A percentile compares a stretch with the other conserved stretches of the same genome.
These are phyloP conservation scores for Flagelloscypha sp. DNA, from an alignment of 768 basidiomycete species.

Conservation along the genomic window DNA sequence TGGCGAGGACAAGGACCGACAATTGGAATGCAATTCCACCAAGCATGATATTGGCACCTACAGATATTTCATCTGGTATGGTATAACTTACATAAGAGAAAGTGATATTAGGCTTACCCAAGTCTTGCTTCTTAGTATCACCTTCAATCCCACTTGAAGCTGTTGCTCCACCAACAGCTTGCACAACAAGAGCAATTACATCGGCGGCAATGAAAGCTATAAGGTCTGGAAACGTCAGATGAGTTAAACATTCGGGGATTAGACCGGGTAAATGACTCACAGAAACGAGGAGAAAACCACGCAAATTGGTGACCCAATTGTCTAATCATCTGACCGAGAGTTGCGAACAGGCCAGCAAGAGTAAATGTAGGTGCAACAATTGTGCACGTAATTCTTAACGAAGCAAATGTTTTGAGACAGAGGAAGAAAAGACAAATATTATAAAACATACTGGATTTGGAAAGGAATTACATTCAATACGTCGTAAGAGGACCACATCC, in stretches of 20 bases:
- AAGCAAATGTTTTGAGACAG: neutral
- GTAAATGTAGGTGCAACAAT: constrained; percentile 38
- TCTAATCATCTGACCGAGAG: constrained; percentile 30
- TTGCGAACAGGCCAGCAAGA: constrained; percentile 37
- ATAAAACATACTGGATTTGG: constrained; percentile 27
- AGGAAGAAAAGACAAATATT: neutral
- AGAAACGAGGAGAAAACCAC: constrained; percentile 22
- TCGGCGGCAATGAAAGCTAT: constrained; percentile 27
- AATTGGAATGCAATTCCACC: constrained; percentile 36
- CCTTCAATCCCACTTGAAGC: constrained; percentile 20
- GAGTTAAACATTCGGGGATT: constrained; percentile 1
- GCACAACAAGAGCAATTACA: constrained; percentile 34
- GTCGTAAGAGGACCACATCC: constrained; percentile 6
- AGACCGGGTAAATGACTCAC: constrained; percentile 15
- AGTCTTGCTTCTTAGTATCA: too few species aligned
- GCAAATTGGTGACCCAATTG: constrained; percentile 26
- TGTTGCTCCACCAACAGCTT: constrained; percentile 35
- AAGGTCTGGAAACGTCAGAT: constrained; percentile 15
- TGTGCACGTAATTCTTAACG: constrained; percentile 27
- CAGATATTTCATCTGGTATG: too few species aligned
- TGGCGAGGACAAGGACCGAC: too few species aligned
- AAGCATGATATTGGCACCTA: constrained; percentile 33
- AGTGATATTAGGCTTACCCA: too few species aligned
- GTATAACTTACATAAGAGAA: too few species aligned
- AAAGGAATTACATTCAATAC: constrained; percentile 20